Base-by-base conservation (phyloP, 2,329 filamentous ascomycete species). In the Phyllosticta citrichinensis region DNA sequence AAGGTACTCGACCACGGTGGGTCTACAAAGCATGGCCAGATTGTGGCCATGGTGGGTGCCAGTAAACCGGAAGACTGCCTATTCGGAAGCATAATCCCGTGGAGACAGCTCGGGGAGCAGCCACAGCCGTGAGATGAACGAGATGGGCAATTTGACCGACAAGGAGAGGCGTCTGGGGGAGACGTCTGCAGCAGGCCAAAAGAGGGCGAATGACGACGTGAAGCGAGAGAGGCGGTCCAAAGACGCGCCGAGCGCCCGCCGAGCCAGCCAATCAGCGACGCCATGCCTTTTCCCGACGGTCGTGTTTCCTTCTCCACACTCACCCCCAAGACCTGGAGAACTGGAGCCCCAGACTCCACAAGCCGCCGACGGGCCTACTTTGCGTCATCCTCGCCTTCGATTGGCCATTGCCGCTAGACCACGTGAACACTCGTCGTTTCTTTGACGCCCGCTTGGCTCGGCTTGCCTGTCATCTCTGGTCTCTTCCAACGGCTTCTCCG, bases 11-110 rank as follows among this genome's bases (percentile, higher is more conserved):
- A 40, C 58, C 27, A 17, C 5, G 33, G 33, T 40, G 33, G 33
- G 33, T 40, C 33, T 5, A 12, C 11, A 3, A 40, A 40, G 33
- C 33, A 14, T 40, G 12, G 3, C 33, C 10, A 40, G 33, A 17
- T 12, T 17, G 11, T 40, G 33, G 33, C 33, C 33, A 40, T 40
- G 33, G 33, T 40, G 6, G 9, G 5, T 40, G 33, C 4, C 11
- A 40, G 33, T 17, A 11, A 40, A 40, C 11, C 33, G 33, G 33
- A 22, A 40, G 22, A 22, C 40, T 52, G 22, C 17, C 30, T 22
- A 22, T 40, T 40, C 58, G 52, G 58, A 60, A 60, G 52, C 52
- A 24, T 52, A 52, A 54, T 60, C 52, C 58, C 58, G 52, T 33
- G 33, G 11, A 12, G 33, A 40, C 33, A 40, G 33, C 33, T 40